Evolutionary conservation across 169 alveolate species (phyloP).

Genomic region (Cystoisospora suis): DNA sequence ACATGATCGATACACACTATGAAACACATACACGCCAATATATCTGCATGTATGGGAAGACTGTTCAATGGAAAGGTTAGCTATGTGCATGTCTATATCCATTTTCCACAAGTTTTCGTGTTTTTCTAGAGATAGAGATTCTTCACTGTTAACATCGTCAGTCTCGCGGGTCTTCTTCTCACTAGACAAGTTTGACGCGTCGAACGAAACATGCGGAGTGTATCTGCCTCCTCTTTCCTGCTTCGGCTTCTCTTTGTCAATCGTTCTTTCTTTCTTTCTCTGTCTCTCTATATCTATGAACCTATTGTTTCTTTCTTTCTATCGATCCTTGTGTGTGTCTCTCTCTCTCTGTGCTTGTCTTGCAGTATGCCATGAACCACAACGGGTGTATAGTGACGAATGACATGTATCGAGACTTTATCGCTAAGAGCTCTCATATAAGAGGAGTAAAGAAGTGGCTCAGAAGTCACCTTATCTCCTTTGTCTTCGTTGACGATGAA

Average conservation of each 20-base stretch:
- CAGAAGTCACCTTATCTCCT: constrained; percentile 55
- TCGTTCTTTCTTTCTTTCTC: background rate
- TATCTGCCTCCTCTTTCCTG: too few species aligned
- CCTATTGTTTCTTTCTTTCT: background rate
- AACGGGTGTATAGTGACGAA: constrained; percentile 66
- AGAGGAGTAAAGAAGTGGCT: constrained; percentile 37
- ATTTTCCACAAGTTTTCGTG: too few species aligned
- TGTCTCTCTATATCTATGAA: background rate
- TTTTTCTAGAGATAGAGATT: too few species aligned
- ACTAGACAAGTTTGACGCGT: too few species aligned
- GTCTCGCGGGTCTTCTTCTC: too few species aligned
- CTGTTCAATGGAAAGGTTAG: too few species aligned
- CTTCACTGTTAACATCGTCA: too few species aligned
- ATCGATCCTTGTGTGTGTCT: background rate
- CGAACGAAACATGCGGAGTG: too few species aligned
- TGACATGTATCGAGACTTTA: constrained; percentile 60
- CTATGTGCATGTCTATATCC: too few species aligned
- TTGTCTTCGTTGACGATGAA: constrained; percentile 58
- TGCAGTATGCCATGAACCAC: constrained; percentile 66
- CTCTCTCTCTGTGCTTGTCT: background rate
- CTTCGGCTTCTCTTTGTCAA: background rate
- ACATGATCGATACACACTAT: too few species aligned
- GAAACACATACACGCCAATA: too few species aligned
- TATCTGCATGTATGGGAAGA: too few species aligned
- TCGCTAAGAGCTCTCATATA: background rate